These are phyloP conservation scores for Crithidia thermophila DNA, from an alignment of 208 protist genomes.

Conservation along the genomic window DNA sequence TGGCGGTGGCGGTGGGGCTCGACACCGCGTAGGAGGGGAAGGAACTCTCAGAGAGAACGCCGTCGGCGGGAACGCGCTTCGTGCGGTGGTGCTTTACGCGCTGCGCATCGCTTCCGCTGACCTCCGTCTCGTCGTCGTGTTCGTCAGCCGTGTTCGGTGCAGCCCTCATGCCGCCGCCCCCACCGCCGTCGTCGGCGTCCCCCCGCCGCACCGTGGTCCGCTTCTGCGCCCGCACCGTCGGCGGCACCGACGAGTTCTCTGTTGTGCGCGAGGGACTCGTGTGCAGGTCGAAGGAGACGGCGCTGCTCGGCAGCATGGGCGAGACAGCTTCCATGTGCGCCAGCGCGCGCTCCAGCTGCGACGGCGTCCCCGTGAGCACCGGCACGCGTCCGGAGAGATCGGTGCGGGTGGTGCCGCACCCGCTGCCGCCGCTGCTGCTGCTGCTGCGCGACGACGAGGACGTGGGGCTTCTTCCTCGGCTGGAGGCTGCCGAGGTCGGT, in stretches of 20 bases:
- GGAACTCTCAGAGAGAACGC: not conserved
- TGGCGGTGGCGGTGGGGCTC: not conserved
- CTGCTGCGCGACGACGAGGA: not conserved
- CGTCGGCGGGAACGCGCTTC: not conserved
- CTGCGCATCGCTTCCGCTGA: no score
- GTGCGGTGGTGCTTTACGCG: no score
- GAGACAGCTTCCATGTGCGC: constrained; percentile 32
- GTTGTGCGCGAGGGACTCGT: constrained; percentile 1
- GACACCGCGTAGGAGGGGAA: not conserved
- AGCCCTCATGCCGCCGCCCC: not conserved
- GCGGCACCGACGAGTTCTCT: constrained; percentile 4
- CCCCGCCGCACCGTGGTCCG: constrained; percentile 1
- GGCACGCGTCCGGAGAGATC: not conserved
- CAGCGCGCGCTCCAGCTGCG: constrained; percentile 25
- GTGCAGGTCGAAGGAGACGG: constrained; percentile 29
- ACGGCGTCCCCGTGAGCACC: constrained; percentile 16
- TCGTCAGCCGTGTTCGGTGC: not conserved
- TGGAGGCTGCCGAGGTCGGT: not conserved
- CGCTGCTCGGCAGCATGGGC: constrained; percentile 27
- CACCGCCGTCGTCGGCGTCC: not conserved
- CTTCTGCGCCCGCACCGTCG: not conserved
- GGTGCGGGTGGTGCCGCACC: not conserved
- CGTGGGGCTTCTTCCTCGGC: not conserved
- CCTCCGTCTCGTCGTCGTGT: not conserved
- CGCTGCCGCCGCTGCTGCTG: not conserved